Conservation (phyloP, 495 filamentous ascomycete species). For the Chaetomium cochliodes region DNA sequence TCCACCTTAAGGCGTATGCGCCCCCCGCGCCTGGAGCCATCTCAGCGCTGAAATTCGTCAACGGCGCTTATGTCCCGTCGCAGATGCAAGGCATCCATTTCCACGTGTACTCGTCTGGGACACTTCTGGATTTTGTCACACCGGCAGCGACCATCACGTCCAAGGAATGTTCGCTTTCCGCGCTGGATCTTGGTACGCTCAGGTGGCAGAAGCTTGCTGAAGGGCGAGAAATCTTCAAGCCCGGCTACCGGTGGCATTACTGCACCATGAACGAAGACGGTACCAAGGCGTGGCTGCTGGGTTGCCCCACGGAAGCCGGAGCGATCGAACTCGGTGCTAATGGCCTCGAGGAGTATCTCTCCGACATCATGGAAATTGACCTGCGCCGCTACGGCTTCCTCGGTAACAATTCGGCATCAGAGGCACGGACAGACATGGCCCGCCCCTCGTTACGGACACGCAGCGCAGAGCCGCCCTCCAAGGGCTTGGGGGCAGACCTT, state of each 20-base stretch:
- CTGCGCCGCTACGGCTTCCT: conserved; percentile 79
- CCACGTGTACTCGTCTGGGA: conserved; percentile 89
- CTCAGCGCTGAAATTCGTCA: conserved; percentile 83
- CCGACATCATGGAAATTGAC: conserved; percentile 89
- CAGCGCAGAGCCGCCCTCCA: conserved; percentile 49
- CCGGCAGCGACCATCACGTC: conserved; percentile 78
- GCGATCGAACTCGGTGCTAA: conserved; percentile 53
- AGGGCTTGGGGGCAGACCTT: conserved; percentile 77
- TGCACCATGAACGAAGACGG: conserved; percentile 90
- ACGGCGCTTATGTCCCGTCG: conserved; percentile 81
- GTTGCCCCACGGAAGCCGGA: conserved; percentile 69
- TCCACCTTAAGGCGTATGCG: conserved; percentile 67
- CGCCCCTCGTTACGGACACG: conserved; percentile 47
- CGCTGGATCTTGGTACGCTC: conserved; percentile 77
- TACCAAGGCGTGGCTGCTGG: conserved; percentile 95
- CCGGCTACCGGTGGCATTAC: conserved; percentile 93
- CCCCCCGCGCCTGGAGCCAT: conserved; percentile 76
- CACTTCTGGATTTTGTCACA: conserved; percentile 88
- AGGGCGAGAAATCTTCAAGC: conserved; percentile 85
- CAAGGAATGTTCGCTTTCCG: conserved; percentile 85
- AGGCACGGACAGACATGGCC: conserved; percentile 57
- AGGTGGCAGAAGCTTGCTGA: conserved; percentile 93
- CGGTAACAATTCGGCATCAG: conserved; percentile 68
- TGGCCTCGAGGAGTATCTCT: conserved; percentile 79
- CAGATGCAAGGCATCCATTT: conserved; percentile 89